Evolutionary conservation across 164 flowering plant genomes (phyloP).

Genomic region (Brasenia schreberi): DNA sequence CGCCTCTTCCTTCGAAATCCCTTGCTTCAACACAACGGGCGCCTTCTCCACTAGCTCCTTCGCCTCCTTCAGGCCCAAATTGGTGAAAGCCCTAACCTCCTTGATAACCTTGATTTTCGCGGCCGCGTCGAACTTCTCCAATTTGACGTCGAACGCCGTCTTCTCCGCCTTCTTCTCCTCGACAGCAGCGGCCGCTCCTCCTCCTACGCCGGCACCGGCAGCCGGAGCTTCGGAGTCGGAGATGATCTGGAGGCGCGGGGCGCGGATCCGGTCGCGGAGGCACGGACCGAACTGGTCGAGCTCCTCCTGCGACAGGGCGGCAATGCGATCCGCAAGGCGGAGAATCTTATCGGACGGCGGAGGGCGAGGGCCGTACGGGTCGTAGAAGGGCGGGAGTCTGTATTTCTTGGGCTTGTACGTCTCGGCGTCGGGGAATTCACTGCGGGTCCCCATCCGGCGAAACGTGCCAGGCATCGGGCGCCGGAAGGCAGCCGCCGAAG

Average conservation of each 20-base stretch:
- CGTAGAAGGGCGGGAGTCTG: conserved; percentile 61
- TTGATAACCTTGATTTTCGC: conserved; percentile 83
- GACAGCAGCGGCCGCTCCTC: conserved; percentile 16
- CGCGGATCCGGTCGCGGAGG: conserved; percentile 32
- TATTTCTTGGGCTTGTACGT: conserved; percentile 51
- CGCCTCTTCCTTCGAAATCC: conserved; percentile 80
- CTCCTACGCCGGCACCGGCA: conserved; percentile 25
- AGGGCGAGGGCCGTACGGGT: conserved; percentile 77
- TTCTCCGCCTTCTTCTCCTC: conserved; percentile 68
- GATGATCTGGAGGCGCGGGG: conserved; percentile 46
- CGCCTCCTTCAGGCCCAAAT: conserved; percentile 76
- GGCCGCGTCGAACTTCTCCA: conserved; percentile 76
- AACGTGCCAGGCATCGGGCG: not conserved
- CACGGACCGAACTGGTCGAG: conserved; percentile 48
- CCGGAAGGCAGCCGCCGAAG: not conserved
- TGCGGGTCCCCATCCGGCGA: not conserved
- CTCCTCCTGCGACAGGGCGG: conserved; percentile 56
- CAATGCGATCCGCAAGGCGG: conserved; percentile 63
- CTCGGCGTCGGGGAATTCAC: conserved; percentile 37
- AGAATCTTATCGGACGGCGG: conserved; percentile 66
- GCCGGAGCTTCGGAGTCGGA: conserved; percentile 36
- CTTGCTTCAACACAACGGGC: conserved; percentile 61
- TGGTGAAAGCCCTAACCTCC: conserved; percentile 68
- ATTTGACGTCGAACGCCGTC: conserved; percentile 69
- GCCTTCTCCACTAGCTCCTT: conserved; percentile 80